Percentiles rank a stretch among this genome's conserved stretches.
Evolutionary conservation across 805 yeast species (phyloP).

Genomic region (Candida easanensis): DNA sequence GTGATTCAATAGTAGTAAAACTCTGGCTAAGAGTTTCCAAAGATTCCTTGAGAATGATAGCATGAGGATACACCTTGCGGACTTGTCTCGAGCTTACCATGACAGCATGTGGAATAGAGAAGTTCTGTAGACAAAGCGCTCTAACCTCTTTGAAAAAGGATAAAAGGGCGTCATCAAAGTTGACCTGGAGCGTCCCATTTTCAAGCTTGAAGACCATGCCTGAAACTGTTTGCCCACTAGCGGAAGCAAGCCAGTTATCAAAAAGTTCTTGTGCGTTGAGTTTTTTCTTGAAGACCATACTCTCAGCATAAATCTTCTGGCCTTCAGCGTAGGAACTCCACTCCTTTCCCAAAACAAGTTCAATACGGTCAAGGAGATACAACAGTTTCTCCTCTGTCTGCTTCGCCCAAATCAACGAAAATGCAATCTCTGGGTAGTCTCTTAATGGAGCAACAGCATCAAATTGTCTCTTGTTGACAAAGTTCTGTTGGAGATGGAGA

Average conservation of each 20-base stretch:
- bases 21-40: slow-evolving; percentile 38
- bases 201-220: slow-evolving; percentile 41
- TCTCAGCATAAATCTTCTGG: slow-evolving; percentile 51
- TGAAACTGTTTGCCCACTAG: slow-evolving; percentile 22
- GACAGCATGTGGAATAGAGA: slow-evolving; percentile 55
- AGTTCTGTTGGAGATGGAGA: slow-evolving; percentile 37
- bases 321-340: slow-evolving; percentile 72
- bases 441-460: slow-evolving; percentile 36
- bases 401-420: slow-evolving; percentile 49
- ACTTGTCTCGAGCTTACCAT: slow-evolving; percentile 46
- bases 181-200: slow-evolving; percentile 37
- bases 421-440: slow-evolving; percentile 47
- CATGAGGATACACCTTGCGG: slow-evolving; percentile 54
- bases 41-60: slow-evolving; percentile 51
- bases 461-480: slow-evolving; percentile 34
- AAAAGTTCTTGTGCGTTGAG: slow-evolving; percentile 42
- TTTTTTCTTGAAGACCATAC: slow-evolving; percentile 41
- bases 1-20: slow-evolving; percentile 30
- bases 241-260: slow-evolving; percentile 46
- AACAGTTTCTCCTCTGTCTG: slow-evolving; percentile 46
- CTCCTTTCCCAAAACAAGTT: slow-evolving; percentile 52
- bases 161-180: slow-evolving; percentile 46
- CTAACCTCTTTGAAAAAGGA: slow-evolving; percentile 52
- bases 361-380: slow-evolving; percentile 42
- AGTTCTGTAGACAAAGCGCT: slow-evolving; percentile 46